Conservation (phyloP, 352 stramenopile genomes). For the Globisporangium cystogenes region DNA sequence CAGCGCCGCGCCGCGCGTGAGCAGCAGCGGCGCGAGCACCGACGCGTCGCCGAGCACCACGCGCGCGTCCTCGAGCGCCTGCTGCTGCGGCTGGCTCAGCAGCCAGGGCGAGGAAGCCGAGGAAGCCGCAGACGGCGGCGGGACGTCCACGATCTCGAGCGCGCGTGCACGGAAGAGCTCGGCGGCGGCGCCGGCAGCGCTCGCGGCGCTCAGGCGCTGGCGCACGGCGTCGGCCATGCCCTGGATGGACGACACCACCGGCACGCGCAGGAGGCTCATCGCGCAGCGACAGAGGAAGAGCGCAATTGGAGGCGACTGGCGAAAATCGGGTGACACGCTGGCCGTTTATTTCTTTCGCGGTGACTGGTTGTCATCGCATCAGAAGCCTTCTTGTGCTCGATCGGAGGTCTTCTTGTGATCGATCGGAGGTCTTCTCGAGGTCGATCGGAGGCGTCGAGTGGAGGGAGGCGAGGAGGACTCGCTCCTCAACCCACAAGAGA, state of each 20-base stretch:
- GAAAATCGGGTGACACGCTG: no score
- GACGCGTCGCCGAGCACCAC: conserved; percentile 51
- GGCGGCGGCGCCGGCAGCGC: conserved; percentile 15
- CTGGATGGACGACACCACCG: conserved; percentile 47
- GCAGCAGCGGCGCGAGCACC: conserved; percentile 31
- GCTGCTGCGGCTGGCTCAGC: conserved; percentile 25
- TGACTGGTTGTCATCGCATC: no score
- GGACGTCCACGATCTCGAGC: conserved; percentile 44
- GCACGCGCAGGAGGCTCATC: conserved; percentile 26
- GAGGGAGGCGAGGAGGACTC: no score
- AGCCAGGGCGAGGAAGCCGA: conserved; percentile 18
- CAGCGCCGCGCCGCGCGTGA: conserved; percentile 17
- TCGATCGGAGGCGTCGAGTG: no score
- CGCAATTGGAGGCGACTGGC: no score
- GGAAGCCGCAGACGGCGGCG: conserved; percentile 12
- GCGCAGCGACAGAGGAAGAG: not conserved
- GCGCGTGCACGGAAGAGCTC: conserved; percentile 31
- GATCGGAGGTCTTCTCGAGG: no score
- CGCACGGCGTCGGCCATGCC: conserved; percentile 34
- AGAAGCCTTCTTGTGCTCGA: no score
- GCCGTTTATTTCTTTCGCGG: no score
- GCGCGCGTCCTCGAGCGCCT: conserved; percentile 29
- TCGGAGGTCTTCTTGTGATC: no score
- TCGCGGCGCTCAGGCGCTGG: conserved; percentile 19
- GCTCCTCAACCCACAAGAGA: no score